Evolutionary conservation across 1,139 yeast genomes (phyloP).

Genomic region (Geotrichum phurueaensis): DNA sequence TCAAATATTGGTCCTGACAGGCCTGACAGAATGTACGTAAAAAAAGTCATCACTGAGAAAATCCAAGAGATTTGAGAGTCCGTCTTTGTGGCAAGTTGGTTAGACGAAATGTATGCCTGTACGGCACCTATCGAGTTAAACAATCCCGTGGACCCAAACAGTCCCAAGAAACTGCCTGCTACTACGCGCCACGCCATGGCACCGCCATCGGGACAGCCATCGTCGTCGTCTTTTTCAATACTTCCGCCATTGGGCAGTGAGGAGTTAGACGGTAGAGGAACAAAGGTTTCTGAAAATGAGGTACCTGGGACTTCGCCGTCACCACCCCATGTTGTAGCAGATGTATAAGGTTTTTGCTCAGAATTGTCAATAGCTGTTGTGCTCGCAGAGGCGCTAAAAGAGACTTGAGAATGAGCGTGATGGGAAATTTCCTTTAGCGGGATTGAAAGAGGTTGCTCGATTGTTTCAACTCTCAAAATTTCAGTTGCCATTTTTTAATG

Average conservation of each 20-base stretch:
- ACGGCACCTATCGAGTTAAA: constrained; percentile 65
- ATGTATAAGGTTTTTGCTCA: not conserved
- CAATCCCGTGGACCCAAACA: constrained; percentile 57
- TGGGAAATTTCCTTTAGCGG: not conserved
- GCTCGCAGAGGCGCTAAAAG: not conserved
- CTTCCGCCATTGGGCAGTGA: not conserved
- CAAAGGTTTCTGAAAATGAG: not conserved
- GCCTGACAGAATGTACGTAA: constrained; percentile 51
- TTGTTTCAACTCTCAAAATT: not conserved
- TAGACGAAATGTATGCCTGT: constrained; percentile 54
- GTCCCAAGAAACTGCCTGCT: constrained; percentile 57
- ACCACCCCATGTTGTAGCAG: not conserved
- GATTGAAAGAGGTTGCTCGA: not conserved
- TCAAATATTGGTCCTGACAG: constrained; percentile 61
- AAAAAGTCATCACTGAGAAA: constrained; percentile 53
- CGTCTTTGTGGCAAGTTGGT: constrained; percentile 44
- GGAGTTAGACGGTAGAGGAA: not conserved
- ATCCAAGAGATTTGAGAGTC: constrained; percentile 59
- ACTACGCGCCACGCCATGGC: constrained; percentile 49
- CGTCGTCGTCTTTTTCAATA: constrained; percentile 2
- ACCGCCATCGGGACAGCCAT: constrained; percentile 49
- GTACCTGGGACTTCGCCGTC: not conserved
- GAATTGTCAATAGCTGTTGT: not conserved
- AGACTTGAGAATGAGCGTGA: not conserved
- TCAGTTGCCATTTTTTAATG: not conserved